Base-by-base conservation (phyloP, 495 filamentous ascomycete species). In the Aspergillus cristatus region DNA sequence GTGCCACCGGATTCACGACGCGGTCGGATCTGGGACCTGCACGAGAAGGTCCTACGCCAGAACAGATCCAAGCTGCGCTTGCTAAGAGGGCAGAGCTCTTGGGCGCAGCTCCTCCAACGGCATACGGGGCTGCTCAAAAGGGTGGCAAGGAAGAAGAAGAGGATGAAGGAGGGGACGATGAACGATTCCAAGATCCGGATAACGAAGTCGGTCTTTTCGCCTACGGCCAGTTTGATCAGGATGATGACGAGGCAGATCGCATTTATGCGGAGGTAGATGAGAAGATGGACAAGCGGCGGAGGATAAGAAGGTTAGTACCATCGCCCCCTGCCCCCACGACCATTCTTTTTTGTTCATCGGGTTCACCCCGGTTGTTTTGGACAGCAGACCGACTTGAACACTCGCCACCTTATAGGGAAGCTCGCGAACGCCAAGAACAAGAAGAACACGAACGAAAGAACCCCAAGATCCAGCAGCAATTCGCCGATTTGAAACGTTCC, bases 401-500 rank as follows among this genome's bases (percentile, higher is more conserved):
- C 65, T 70, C 60, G 63, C 63, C 68, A 65, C 71, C 64, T 30
- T 76, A 63, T 67, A 96, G 91, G 86, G 91, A 97, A 86, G 81
- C 80, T 62, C 87, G 91, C 49, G 91, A 97, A 63, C 68, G 81
- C 51, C 75, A 84, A 66, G 89, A 97, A 67, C 79, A 72, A 60
- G 84, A 91, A 48, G 89, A 96, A 38, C 94, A 94, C 72, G 93
- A 99, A 61, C 76, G 79, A 31, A 84, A 95, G 54, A 97, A 97
- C 55, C 91, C 91, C 3, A 99, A 97, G 61, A 97, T 99, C 36
- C 87, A 94, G 62, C 88, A 96, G 49, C 91, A 97, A 56, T 99
- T 99, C 54, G 88, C 88, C 55, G 93, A 95, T 47, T 68, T 96
- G 32, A 99, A 97, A 61, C 72, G 93, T 51, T 86, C 83, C 1